A percentile compares a stretch with the other conserved stretches of the same genome.
Conservation (phyloP, 1,139 yeast species). For the Sugiyamaella sp. region DNA sequence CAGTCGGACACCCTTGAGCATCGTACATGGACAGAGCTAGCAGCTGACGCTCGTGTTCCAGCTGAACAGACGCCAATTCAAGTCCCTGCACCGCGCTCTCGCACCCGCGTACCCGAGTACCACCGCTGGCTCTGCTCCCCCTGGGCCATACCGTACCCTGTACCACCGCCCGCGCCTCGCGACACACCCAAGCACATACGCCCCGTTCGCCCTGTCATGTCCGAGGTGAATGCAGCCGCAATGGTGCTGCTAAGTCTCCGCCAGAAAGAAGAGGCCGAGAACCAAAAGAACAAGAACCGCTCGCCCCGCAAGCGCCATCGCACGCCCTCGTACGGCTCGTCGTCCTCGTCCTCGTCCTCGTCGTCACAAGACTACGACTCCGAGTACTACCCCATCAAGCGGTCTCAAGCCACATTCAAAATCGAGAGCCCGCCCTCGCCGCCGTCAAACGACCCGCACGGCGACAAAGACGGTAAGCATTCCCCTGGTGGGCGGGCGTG, state of each 20-base stretch:
- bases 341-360: conserved; percentile 4
- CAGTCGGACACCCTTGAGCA: too few relatives aligned
- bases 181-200: not conserved
- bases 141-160: too few relatives aligned
- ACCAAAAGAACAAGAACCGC: not conserved
- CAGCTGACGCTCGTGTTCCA: too few relatives aligned
- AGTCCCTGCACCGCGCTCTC: too few relatives aligned
- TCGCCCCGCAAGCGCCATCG: conserved; percentile 18
- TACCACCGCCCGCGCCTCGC: not conserved
- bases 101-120: not conserved
- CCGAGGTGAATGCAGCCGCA: conserved; percentile 24
- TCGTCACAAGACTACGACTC: conserved; percentile 14
- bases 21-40: too few relatives aligned
- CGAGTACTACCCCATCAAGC: conserved; percentile 15
- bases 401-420: conserved; percentile 9
- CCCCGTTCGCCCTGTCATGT: conserved; percentile 14
- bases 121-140: too few relatives aligned
- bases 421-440: conserved; percentile 19
- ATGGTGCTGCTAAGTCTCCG: conserved; percentile 24
- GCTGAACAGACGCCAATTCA: too few relatives aligned
- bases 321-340: conserved; percentile 15
- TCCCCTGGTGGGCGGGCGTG: not conserved
- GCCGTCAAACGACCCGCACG: not conserved
- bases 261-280: conserved; percentile 6
- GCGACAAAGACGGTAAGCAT: conserved; percentile 5